Base-by-base conservation (phyloP, 2,329 filamentous ascomycete species). In the Zelopaecilomyces penicillatus region DNA sequence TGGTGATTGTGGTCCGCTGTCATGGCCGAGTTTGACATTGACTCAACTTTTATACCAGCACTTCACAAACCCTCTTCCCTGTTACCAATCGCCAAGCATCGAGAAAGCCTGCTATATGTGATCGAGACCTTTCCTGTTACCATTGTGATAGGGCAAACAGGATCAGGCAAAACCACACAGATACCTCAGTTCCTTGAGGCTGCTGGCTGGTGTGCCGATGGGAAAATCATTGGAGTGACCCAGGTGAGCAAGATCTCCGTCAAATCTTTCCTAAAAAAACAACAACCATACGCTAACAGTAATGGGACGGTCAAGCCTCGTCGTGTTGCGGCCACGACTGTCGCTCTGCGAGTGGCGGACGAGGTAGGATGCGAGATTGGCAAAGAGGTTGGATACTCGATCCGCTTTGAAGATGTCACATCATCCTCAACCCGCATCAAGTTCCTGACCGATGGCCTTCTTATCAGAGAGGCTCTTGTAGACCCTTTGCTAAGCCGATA, bases 111-210 rank as follows among this genome's bases (percentile, higher is more conserved):
- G 2, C 75, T 96, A 2, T 97, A 95, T 65, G 75, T 90, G 10
- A 78, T 96, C 47, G 91, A 97, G 62, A 89, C 80, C 6, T 80
- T 80, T 51, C 83, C 86, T 0, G 83, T 97, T 46, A 91, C 87
- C 0, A 87, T 97, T 41, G 80, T 97, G 9, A 82, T 97, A 44
- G 93, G 91, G 6, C 89, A 96, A 60, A 97, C 93, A 1, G 93
- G 93, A 4, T 95, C 87, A 27, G 90, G 91, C 36, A 97, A 97
- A 66, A 95, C 90, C 1, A 97, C 93, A 0, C 93, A 97, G 61
- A 83, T 97, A 37, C 93, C 93, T 1, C 91, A 96, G 55, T 97
- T 85, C 56, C 75, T 97, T 9, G 83, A 95, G 46, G 75, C 86
- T 55, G 87, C 85, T 57, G 91, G 91, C 65, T 97, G 91, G 90